phyloP scores from a whole-genome alignment of 2,329 filamentous ascomycete genomes.

The Scortechinia acanthostroma region DNA sequence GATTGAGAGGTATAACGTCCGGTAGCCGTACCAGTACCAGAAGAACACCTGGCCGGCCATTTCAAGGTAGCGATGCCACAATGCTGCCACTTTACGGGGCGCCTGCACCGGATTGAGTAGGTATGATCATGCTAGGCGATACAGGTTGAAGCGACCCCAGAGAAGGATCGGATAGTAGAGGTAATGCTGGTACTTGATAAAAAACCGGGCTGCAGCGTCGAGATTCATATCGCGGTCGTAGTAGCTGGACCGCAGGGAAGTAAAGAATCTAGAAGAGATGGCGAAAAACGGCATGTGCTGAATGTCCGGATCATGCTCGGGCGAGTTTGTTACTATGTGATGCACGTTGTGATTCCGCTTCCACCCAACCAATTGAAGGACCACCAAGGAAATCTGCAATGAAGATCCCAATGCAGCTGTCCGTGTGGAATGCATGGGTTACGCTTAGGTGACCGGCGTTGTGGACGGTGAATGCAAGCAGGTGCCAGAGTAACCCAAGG shows the following conservation, averaged over 20 bases:
- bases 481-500: constrained; percentile 60
- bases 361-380: constrained; percentile 63
- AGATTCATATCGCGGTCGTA: constrained; percentile 60
- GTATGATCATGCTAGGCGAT: background rate
- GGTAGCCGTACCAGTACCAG: constrained; percentile 64
- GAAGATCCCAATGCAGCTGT: constrained; percentile 54
- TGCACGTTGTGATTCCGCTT: constrained; percentile 65
- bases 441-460: constrained; percentile 60
- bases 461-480: constrained; percentile 64
- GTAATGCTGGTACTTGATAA: constrained; percentile 55
- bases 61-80: constrained; percentile 62
- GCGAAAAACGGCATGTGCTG: constrained; percentile 67
- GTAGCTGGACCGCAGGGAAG: constrained; percentile 54
- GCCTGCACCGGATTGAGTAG: background rate
- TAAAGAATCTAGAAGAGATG: constrained; percentile 58
- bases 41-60: constrained; percentile 41
- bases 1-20: constrained; percentile 54
- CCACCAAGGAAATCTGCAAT: constrained; percentile 61
- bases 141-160: constrained; percentile 59
- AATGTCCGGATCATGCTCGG: constrained; percentile 50
- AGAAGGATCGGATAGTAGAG: constrained; percentile 64
- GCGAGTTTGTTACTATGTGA: constrained; percentile 59
- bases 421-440: constrained; percentile 45
- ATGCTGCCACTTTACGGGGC: constrained; percentile 39
- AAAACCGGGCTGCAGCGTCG: constrained; percentile 49